Evolutionary conservation across 805 yeast species (phyloP).

Genomic region (Zygosaccharomyces rouxii): DNA sequence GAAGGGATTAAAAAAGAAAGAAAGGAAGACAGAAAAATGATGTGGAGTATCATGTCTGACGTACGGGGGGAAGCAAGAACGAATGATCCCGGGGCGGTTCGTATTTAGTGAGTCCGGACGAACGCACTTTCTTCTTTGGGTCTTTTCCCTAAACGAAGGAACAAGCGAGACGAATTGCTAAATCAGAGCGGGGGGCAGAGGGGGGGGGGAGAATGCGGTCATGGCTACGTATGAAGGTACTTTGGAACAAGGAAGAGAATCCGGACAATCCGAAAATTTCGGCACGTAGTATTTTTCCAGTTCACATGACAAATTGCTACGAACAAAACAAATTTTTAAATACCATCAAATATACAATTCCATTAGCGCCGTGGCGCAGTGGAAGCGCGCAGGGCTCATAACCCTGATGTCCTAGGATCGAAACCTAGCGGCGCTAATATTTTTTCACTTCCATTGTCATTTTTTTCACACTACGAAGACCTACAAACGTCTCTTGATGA

Average conservation of each 20-base stretch:
- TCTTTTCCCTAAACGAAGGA: background rate
- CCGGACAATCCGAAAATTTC: too few relatives aligned
- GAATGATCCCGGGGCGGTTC: background rate
- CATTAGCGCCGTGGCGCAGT: conserved; percentile 92
- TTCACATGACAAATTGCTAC: too few relatives aligned
- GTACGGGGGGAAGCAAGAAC: background rate
- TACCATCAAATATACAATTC: too few relatives aligned
- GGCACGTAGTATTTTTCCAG: too few relatives aligned
- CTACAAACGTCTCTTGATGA: too few relatives aligned
- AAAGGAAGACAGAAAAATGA: background rate
- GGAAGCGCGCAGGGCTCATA: conserved; percentile 99
- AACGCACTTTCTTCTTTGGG: background rate
- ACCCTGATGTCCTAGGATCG: conserved; percentile 98
- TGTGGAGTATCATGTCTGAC: background rate
- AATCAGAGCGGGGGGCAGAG: too few relatives aligned
- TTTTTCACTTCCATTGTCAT: too few relatives aligned
- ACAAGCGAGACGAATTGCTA: background rate
- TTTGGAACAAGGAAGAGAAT: too few relatives aligned
- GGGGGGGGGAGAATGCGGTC: too few relatives aligned
- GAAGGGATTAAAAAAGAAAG: background rate
- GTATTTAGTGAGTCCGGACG: background rate
- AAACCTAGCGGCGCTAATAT: conserved; percentile 84
- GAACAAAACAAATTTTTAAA: too few relatives aligned
- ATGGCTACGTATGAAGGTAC: too few relatives aligned
- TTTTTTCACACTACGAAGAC: too few relatives aligned